Evolutionary conservation across 306 rosid genomes (phyloP), one percentile per base, ranked within the genome.

Genomic region (Ormosia emarginata): DNA sequence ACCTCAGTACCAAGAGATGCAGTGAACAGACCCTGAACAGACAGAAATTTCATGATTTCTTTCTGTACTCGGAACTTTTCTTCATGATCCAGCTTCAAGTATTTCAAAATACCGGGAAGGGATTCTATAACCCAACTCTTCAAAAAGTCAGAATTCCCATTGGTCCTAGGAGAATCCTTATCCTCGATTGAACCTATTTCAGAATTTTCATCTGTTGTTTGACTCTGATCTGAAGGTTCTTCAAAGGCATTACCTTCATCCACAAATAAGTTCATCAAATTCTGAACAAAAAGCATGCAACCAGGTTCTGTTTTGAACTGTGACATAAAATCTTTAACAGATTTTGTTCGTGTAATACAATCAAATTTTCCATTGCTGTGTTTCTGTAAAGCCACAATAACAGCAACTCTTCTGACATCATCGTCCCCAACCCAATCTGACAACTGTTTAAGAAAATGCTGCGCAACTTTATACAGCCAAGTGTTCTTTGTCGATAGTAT

Each of bases 141-240:
- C 87, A 96, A 82, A 80, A 75, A 83, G 59, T 96, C 99, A 59
- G 90, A 89, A 88, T 84, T 92, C 34, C 92, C 98, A 77, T 80
- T 71, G 74, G 79, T 75, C 68, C 91, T 91, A 4, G 82, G 79
- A 5, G 86, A 85, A 78, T 91, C 98, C 87, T 92, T 93, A 81
- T 93, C 97, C 88, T 96, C 98, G 34, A 87, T 44, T 7, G 94
- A 91, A 71, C 97, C 97, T 67, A 91, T 85, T 87, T 95, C 99
- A 74, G 98, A 92, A 85, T 93, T 95, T 83, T 95, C 99, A 86
- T 95, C 97, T 44, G 98, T 93, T 72, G 98, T 95, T 89, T 93
- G 96, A 87, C 99, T 93, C 87, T 93, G 99, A 77, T 95, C 99
- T 24, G 98, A 95, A 75, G 99, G 99, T 85, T 95, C 99, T 82